Evolutionary conservation across 176 grass and related monocot species (phyloP).

Genomic region (Musa troglodytarum): DNA sequence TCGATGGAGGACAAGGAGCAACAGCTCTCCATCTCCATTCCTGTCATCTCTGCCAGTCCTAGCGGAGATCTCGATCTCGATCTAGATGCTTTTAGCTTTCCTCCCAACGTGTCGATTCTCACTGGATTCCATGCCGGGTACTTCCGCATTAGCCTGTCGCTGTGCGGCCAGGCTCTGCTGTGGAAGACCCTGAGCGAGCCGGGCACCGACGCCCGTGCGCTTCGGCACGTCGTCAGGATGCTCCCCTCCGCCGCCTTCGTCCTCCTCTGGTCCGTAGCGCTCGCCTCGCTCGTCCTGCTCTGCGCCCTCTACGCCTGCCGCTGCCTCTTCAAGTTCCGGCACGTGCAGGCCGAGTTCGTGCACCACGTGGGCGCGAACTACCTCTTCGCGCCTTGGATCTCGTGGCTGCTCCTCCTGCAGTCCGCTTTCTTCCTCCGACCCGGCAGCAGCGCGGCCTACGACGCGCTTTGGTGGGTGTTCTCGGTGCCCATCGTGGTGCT

Average conservation of each 20-base stretch:
- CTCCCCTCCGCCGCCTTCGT: conserved; percentile 15
- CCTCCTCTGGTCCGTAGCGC: conserved; percentile 20
- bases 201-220: background rate
- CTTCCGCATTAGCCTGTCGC: conserved; percentile 22
- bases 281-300: conserved; percentile 2
- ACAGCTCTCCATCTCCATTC: too few species aligned
- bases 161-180: conserved; percentile 15
- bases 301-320: conserved; percentile 19
- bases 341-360: conserved; percentile 47
- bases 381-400: conserved; percentile 76
- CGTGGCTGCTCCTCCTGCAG: conserved; percentile 54
- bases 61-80: too few species aligned
- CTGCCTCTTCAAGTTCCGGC: conserved; percentile 20
- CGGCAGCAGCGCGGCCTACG: background rate
- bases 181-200: conserved; percentile 19
- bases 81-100: too few species aligned
- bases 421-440: conserved; percentile 18
- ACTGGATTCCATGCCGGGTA: conserved; percentile 20
- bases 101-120: background rate
- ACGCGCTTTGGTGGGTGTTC: conserved; percentile 35
- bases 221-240: conserved; percentile 5
- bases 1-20: too few species aligned
- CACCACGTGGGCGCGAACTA: conserved; percentile 84
- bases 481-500: conserved; percentile 49
- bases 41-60: too few species aligned